Base-by-base conservation (phyloP, 2,329 filamentous ascomycete genomes). In the Plectosphaerella sp. region DNA sequence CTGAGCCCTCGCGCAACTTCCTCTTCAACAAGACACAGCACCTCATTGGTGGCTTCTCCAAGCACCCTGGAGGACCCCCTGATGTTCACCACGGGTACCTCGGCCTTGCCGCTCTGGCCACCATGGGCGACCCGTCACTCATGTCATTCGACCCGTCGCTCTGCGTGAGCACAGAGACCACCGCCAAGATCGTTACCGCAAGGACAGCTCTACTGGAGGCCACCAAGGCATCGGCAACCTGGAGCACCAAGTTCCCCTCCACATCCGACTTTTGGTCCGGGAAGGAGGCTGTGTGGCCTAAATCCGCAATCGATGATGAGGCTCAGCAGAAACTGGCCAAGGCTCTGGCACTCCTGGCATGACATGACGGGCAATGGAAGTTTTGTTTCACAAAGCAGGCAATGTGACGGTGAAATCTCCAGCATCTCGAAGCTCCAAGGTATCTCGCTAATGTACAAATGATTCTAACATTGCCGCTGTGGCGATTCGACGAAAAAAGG, bases 61-160 rank as follows among this genome's bases (percentile, higher is more conserved):
- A 94, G 64, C 68, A 77, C 11, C 82, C 84, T 0, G 84, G 83
- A 6, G 78, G 81, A 12, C 81, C 81, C 45, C 89, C 89, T 12
- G 89, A 90, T 72, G 77, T 97, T 24, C 90, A 96, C 59, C 94
- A 99, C 66, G 89, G 88, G 1, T 97, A 92, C 65, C 80, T 97
- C 28, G 94, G 91, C 0, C 79, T 97, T 35, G 88, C 91, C 2
- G 87, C 89, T 1, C 74, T 99, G 39, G 84, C 87, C 0, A 80
- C 89, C 15, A 80, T 91, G 66, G 83, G 83, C 8, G 89, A 96
- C 58, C 67, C 78, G 1, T 82, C 82, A 0, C 66, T 97, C 37
- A 87, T 86, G 56, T 70, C 74, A 18, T 78, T 96, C 47, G 91
- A 97, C 66, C 79, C 87, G 0, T 81, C 81, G 1, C 72, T 97